Conservation (phyloP, 2,329 filamentous ascomycete genomes). For the Ophiostoma australiae region DNA sequence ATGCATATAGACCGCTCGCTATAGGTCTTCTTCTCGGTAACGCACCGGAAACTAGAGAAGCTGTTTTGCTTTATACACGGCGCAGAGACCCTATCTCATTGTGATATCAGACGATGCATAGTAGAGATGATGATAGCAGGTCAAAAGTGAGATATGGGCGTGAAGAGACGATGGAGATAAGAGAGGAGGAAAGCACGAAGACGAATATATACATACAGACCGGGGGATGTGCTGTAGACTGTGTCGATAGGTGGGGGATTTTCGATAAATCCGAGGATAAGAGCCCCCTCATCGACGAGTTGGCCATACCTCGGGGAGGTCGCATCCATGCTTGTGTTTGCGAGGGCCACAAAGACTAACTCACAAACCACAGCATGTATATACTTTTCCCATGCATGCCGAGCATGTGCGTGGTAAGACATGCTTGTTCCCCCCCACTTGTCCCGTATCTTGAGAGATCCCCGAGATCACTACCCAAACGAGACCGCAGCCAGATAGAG, state of each 20-base stretch:
- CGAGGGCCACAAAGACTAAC: background rate
- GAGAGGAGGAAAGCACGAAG: background rate
- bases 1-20: background rate
- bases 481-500: background rate
- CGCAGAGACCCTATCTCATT: background rate
- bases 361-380: too few species aligned
- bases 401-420: background rate
- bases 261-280: background rate
- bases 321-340: background rate
- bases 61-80: background rate
- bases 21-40: background rate
- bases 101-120: background rate
- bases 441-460: constrained; percentile 6
- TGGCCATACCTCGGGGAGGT: background rate
- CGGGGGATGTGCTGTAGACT: background rate
- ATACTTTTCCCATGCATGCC: background rate
- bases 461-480: background rate
- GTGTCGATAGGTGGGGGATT: background rate
- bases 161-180: background rate
- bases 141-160: background rate
- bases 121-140: background rate
- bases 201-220: background rate
- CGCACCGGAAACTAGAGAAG: background rate
- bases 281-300: background rate
- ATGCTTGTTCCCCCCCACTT: constrained; percentile 2